These are phyloP conservation scores for Leishmania amazonensis DNA, from an alignment of 208 protist genomes.

Conservation along the genomic window DNA sequence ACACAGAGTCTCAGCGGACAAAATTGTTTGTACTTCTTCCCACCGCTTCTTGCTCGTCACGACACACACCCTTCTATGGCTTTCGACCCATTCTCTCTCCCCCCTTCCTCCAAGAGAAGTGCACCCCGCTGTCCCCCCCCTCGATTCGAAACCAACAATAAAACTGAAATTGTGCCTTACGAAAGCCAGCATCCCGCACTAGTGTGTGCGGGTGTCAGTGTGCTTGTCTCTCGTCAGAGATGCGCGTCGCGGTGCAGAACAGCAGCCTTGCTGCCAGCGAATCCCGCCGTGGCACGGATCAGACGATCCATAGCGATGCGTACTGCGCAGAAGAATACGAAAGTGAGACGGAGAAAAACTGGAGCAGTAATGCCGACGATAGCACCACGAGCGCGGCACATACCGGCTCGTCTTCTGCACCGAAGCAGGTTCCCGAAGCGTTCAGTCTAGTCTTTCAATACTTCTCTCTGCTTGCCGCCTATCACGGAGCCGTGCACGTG, in stretches of 20 bases:
- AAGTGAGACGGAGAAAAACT: neutral
- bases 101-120: neutral
- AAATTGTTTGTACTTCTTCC: neutral
- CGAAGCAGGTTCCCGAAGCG: neutral
- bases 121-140: neutral
- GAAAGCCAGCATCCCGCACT: neutral
- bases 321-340: neutral
- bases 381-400: neutral
- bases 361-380: neutral
- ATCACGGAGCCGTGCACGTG: slow-evolving; percentile 23
- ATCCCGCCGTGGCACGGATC: neutral
- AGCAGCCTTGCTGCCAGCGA: neutral
- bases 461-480: slow-evolving; percentile 22
- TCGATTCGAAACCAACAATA: neutral
- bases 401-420: neutral
- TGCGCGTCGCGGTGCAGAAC: neutral
- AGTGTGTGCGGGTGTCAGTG: neutral
- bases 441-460: slow-evolving; percentile 18
- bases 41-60: neutral
- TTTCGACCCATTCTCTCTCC: neutral
- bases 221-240: neutral
- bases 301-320: neutral
- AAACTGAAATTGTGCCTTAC: neutral
- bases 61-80: no score
- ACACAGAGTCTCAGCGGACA: neutral